These are phyloP conservation scores for Setaria italica DNA, from an alignment of 202 grass and related monocot genomes.

Conservation along the genomic window DNA sequence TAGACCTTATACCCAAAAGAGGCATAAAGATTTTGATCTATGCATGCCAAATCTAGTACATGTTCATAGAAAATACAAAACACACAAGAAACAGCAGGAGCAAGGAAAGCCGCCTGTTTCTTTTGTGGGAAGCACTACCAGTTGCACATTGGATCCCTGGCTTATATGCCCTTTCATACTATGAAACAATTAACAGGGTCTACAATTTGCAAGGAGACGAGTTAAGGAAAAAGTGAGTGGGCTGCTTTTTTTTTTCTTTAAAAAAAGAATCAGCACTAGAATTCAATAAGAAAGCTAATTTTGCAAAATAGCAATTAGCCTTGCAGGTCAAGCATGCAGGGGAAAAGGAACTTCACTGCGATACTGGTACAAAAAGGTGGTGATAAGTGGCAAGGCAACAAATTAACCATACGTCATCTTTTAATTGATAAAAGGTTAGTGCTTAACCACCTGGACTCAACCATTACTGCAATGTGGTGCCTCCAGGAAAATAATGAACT, in stretches of 20 bases:
- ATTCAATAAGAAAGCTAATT: slow-evolving; percentile 50
- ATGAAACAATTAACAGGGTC: slow-evolving; percentile 30
- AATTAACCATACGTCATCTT: slow-evolving; percentile 52
- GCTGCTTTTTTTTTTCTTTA: slow-evolving; percentile 19
- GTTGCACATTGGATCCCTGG: background rate
- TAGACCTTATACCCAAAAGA: slow-evolving; percentile 12
- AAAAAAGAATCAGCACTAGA: slow-evolving; percentile 35
- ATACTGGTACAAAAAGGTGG: slow-evolving; percentile 42
- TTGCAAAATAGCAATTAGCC: slow-evolving; percentile 34
- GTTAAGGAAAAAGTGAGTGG: slow-evolving; percentile 29
- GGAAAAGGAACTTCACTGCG: slow-evolving; percentile 47
- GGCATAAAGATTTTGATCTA: slow-evolving; percentile 19
- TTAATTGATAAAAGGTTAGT: slow-evolving; percentile 68
- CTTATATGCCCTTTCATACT: slow-evolving; percentile 24
- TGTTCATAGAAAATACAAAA: background rate
- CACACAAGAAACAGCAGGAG: slow-evolving; percentile 24
- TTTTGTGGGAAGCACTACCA: slow-evolving; percentile 10
- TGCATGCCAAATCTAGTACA: slow-evolving; percentile 22
- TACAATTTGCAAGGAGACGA: slow-evolving; percentile 40
- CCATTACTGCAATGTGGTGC: slow-evolving; percentile 43
- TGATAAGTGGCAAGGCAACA: slow-evolving; percentile 56
- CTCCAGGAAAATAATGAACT: slow-evolving; percentile 47
- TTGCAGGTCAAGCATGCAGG: slow-evolving; percentile 41
- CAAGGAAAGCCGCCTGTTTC: slow-evolving; percentile 13
- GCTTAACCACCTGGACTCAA: slow-evolving; percentile 62